Base-by-base conservation (phyloP, 352 stramenopile species). In the Blastocystis sp. region DNA sequence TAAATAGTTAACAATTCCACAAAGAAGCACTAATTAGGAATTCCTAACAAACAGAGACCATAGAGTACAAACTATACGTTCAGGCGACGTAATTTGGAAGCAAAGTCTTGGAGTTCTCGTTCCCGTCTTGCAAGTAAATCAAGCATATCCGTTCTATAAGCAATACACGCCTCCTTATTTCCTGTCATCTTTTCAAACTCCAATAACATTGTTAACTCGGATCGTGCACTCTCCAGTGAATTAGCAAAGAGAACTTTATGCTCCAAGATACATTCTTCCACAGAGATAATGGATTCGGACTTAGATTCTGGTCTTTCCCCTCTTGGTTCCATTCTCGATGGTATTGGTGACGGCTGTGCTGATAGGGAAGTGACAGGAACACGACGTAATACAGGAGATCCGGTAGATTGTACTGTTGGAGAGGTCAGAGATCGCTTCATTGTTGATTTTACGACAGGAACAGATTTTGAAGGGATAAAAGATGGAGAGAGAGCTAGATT, bases 221-320 rank as follows among this genome's bases (percentile, higher is more conserved):
- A 22, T 57, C 59, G 73, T 37, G 59, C 44, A n/a, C 48, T 53
- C 24, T 66, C 30, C 5, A 84, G 37, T 33, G 22, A 37, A 22
- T 84, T 62, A 5, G n/a, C 58, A 24, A 84, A 42, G 13, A 69
- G 15, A 30, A 66, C 42, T 37, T 84, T 84, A 15, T 84, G 51
- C 73, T 62, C 24, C 17, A 56, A 22, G 1, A 84, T n/a, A 42
- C 73, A 84, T 35, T 84, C 73, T 17, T 66, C 73, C 53, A 66
- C 27, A 54, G 73, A 66, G 3, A 30, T 11, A 24, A 64, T 37
- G 6, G 17, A 4, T 42, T 42, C 48, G 33, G 7, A 24, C 66
- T 33, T 17, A 5, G 5, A n/a, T 48, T 68, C 58, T 9, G 58
- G 22, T 70, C 24, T 19, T 24, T 70, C 60, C 13, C 3, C 27